phyloP scores from a whole-genome alignment of 495 filamentous ascomycete species.

The Neurospora sp. region DNA sequence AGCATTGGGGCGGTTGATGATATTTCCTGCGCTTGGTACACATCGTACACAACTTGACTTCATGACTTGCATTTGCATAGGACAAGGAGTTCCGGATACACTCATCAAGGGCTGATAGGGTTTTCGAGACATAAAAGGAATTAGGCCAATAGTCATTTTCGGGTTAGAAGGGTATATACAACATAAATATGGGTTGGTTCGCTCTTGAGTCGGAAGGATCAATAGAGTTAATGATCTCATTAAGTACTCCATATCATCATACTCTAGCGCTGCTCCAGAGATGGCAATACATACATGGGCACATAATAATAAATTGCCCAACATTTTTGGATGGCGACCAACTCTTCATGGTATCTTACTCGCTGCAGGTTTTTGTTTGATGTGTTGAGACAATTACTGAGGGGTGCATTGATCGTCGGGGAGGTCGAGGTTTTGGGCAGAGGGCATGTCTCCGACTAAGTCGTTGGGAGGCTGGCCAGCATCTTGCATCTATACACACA shows the following conservation, averaged over 20 bases:
- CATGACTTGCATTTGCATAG: background rate
- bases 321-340: background rate
- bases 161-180: background rate
- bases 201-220: background rate
- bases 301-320: background rate
- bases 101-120: background rate
- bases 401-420: constrained; percentile 63
- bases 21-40: background rate
- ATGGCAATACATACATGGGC: background rate
- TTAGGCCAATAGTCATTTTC: background rate
- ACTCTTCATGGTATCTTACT: background rate
- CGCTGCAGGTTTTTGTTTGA: background rate
- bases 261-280: background rate
- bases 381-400: constrained; percentile 39
- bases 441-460: constrained; percentile 78
- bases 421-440: constrained; percentile 60
- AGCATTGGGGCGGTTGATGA: background rate
- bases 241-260: background rate
- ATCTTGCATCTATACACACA: constrained; percentile 71
- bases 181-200: background rate
- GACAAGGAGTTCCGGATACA: background rate
- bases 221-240: background rate
- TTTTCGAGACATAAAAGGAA: background rate
- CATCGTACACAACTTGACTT: background rate
- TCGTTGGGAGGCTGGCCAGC: constrained; percentile 83